Percentiles rank a stretch among this genome's conserved stretches.
phyloP scores from a whole-genome alignment of 768 basidiomycete genomes.

The Boletus speciosus region DNA sequence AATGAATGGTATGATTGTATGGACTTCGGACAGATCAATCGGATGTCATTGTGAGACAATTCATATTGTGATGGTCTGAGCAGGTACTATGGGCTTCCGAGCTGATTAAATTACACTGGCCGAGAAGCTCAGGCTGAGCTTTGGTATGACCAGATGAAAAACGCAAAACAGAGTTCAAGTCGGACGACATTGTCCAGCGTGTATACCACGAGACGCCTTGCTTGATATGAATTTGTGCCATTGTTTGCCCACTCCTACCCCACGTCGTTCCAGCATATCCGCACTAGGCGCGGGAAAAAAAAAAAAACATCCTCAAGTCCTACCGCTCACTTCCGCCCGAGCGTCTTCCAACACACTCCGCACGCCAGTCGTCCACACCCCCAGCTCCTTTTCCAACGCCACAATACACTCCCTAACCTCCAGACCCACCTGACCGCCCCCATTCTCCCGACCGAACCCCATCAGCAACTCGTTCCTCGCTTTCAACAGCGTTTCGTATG shows the following conservation, averaged over 20 bases:
- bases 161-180: too few relatives aligned
- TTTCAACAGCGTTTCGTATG: conserved; percentile 58
- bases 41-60: too few relatives aligned
- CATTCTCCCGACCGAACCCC: conserved; percentile 68
- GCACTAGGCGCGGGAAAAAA: neutral
- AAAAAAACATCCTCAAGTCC: neutral
- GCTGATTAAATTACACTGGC: too few relatives aligned
- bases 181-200: too few relatives aligned
- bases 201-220: neutral
- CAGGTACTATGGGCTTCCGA: too few relatives aligned
- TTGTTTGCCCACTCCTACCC: neutral
- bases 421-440: conserved; percentile 68
- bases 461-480: conserved; percentile 60
- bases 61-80: too few relatives aligned
- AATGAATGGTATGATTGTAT: too few relatives aligned
- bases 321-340: neutral
- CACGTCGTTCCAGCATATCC: neutral
- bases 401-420: conserved; percentile 59
- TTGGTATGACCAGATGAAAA: too few relatives aligned
- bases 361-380: conserved; percentile 63
- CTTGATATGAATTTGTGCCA: too few relatives aligned
- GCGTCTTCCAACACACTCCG: conserved; percentile 51
- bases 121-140: too few relatives aligned
- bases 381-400: conserved; percentile 68
- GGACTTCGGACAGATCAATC: too few relatives aligned